Evolutionary conservation across 2,329 filamentous ascomycete species (phyloP), one percentile per base, ranked within the genome.

Genomic region (Alternaria metachromatica): DNA sequence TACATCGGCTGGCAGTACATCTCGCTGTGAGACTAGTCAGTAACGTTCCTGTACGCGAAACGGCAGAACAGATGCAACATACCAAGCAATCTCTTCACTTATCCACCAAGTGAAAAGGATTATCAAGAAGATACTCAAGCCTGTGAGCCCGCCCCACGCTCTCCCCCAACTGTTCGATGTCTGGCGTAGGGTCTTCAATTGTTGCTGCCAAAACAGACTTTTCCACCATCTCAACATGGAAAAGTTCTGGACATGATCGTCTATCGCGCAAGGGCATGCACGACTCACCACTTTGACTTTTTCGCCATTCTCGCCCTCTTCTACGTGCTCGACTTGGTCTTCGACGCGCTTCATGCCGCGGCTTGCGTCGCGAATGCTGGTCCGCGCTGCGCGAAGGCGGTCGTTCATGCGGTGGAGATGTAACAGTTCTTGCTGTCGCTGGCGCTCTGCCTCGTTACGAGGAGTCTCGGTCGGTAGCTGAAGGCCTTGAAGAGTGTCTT

Each of bases 1-100:
- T 85, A 83, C 8, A 78, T 65, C 4, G 83, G 84, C 51, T 86
- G 84, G 71, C 84, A 87, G 74, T 85, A 87, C 26, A 81, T 76
- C 37, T 85, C 82, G 66, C 78, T 79, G 43, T 25, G n/a, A 21
- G 28, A 13, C 45, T 53, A 23, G 59, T 64, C 37, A 61, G 62
- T 45, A 30, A 58, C 15, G 28, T 21, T 18, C 41, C 20, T 28
- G 11, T 15, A 50, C 11, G 12, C 28, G 37, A 21, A 37, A 12
- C 21, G 15, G 21, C 18, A n/a, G n/a, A 21, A 23, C 4, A 43
- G 11, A 21, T 23, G 20, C 56, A 57, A 72, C 76, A 48, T 76
- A 80, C 78, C 83, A 84, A 72, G 86, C 82, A 37, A 80, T 72
- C 30, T 79, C 79, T 74, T 87, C 85, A 44, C 80, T 72, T 28